Percentiles rank a stretch among this genome's conserved stretches.
Evolutionary conservation across 495 filamentous ascomycete species (phyloP).

Genomic region (Xylaria castorea): DNA sequence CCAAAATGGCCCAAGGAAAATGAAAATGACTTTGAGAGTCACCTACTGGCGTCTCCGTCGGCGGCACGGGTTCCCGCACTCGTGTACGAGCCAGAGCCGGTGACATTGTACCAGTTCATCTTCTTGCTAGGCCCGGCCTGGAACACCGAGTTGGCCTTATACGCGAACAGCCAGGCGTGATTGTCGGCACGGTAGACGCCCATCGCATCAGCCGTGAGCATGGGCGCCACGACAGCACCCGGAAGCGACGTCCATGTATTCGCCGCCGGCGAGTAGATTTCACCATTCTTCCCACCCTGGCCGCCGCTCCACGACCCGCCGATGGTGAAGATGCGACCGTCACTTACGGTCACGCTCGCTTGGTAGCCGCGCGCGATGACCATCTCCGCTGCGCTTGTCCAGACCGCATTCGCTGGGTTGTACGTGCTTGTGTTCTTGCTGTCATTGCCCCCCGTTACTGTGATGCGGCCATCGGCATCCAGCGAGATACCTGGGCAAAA

Average conservation of each 20-base stretch:
- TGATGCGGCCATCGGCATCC: constrained; percentile 56
- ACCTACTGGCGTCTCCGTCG: constrained; percentile 55
- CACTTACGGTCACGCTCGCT: constrained; percentile 55
- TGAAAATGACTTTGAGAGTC: constrained; percentile 50
- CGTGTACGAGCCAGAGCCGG: constrained; percentile 46
- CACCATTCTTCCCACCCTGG: constrained; percentile 55
- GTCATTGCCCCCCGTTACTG: constrained; percentile 61
- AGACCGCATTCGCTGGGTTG: constrained; percentile 39
- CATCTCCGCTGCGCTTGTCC: constrained; percentile 50
- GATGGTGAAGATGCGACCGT: constrained; percentile 65
- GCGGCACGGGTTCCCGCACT: constrained; percentile 44
- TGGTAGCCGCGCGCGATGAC: constrained; percentile 64
- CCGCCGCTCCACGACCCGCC: constrained; percentile 64
- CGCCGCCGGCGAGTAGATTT: constrained; percentile 56
- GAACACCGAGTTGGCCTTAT: constrained; percentile 61
- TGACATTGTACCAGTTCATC: constrained; percentile 66
- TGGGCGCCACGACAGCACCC: constrained; percentile 48
- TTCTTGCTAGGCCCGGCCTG: constrained; percentile 62
- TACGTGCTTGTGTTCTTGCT: constrained; percentile 56
- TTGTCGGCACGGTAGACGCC: constrained; percentile 59
- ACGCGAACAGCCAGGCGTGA: constrained; percentile 68
- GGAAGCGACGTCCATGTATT: constrained; percentile 40
- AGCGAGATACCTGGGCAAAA: constrained; percentile 67
- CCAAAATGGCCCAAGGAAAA: no score
- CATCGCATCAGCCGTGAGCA: constrained; percentile 58